Evolutionary conservation across 371 early-diverging fungal species (phyloP).

Genomic region (Saksenaea oblongispora): DNA sequence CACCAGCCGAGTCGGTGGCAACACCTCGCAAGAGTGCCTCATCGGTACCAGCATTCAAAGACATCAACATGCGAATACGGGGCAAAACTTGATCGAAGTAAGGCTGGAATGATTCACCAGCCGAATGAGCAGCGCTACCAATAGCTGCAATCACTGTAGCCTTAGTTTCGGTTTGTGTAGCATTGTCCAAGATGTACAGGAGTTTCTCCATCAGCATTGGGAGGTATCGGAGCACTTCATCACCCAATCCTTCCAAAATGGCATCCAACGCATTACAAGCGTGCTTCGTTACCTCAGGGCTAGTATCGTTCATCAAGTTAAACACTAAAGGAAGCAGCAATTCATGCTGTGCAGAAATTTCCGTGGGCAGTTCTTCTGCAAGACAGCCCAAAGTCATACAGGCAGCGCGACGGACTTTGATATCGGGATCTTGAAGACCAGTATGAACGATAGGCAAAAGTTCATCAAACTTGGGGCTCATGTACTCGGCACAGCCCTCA

Average conservation of each 20-base stretch:
- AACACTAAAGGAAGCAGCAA: conserved; percentile 82
- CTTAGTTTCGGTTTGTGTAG: conserved; percentile 61
- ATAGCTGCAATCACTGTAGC: conserved; percentile 81
- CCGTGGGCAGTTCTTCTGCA: conserved; percentile 80
- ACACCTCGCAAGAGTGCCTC: conserved; percentile 83
- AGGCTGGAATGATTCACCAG: conserved; percentile 73
- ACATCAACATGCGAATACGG: conserved; percentile 74
- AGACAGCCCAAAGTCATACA: conserved; percentile 86
- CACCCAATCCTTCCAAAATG: conserved; percentile 81
- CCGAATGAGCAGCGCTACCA: conserved; percentile 87
- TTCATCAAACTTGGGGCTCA: conserved; percentile 72
- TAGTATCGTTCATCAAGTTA: conserved; percentile 74
- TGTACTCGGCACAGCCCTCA: conserved; percentile 87
- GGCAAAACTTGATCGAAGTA: conserved; percentile 79
- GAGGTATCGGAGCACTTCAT: conserved; percentile 78
- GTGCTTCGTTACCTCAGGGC: conserved; percentile 72
- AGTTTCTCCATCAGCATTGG: conserved; percentile 82
- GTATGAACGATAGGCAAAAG: conserved; percentile 72
- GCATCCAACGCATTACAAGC: conserved; percentile 87
- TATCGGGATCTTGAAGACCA: conserved; percentile 80
- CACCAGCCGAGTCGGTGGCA: conserved; percentile 84
- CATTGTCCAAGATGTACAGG: conserved; percentile 67
- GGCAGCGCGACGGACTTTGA: conserved; percentile 81
- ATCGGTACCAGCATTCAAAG: conserved; percentile 59
- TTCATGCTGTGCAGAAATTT: conserved; percentile 78